Percentiles rank a stretch among this genome's conserved stretches.
These are phyloP conservation scores for Nicotiana obtusifolia DNA, from an alignment of 257 asterid genomes.

Conservation along the genomic window DNA sequence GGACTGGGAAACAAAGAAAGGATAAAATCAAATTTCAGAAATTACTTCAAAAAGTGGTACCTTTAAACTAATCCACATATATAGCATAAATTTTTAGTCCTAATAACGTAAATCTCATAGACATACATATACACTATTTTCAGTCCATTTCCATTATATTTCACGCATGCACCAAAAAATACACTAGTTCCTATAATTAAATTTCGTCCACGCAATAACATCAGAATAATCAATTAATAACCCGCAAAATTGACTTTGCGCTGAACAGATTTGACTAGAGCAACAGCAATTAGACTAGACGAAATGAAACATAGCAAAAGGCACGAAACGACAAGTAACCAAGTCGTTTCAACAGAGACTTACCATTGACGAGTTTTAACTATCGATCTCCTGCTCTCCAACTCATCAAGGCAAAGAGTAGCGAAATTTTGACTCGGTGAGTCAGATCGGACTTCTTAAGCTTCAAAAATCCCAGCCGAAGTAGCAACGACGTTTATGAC, in stretches of 20 bases:
- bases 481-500: neutral
- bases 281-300: constrained; percentile 21
- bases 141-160: neutral
- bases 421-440: constrained; percentile 43
- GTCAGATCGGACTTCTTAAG: constrained; percentile 58
- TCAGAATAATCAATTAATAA: neutral
- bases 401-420: constrained; percentile 52
- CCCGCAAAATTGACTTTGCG: neutral
- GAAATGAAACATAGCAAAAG: constrained; percentile 25
- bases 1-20: neutral
- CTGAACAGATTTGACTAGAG: constrained; percentile 26
- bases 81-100: neutral
- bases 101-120: neutral
- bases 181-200: neutral
- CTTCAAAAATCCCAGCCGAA: constrained; percentile 21
- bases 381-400: constrained; percentile 67
- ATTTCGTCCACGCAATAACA: constrained; percentile 2
- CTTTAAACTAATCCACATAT: neutral
- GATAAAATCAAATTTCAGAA: neutral
- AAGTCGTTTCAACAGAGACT: constrained; percentile 27
- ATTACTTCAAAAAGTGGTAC: neutral
- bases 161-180: neutral
- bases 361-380: constrained; percentile 52
- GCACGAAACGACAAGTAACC: constrained; percentile 22
- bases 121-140: neutral